Conservation (phyloP, 177 flowering plant genomes). For the Vitis hybrid region DNA sequence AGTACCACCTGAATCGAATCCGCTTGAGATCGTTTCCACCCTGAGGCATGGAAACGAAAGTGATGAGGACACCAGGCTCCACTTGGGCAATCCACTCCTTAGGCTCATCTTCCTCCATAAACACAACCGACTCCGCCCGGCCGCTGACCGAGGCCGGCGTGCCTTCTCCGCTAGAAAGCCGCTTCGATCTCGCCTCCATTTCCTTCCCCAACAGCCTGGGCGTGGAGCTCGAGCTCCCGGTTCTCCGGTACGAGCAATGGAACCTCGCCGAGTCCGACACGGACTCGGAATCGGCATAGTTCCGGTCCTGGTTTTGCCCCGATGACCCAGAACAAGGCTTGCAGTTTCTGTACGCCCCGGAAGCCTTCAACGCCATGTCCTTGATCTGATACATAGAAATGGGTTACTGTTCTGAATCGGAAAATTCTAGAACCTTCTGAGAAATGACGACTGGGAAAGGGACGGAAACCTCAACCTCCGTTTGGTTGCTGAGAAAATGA, state of each 20-base stretch:
- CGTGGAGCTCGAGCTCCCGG: constrained; percentile 70
- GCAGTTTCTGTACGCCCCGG: constrained; percentile 86
- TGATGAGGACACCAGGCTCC: constrained; percentile 96
- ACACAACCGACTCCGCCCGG: constrained; percentile 56
- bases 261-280: constrained; percentile 68
- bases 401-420: background rate
- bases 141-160: constrained; percentile 82
- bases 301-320: constrained; percentile 30
- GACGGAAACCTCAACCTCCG: background rate
- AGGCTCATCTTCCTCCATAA: constrained; percentile 84
- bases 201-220: constrained; percentile 78
- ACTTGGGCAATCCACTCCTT: constrained; percentile 99
- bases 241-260: constrained; percentile 56
- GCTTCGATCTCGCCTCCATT: constrained; percentile 64
- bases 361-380: constrained; percentile 93
- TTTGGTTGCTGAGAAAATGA: background rate
- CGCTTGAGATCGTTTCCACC: constrained; percentile 94
- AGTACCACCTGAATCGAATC: constrained; percentile 84
- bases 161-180: constrained; percentile 78
- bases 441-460: background rate
- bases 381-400: constrained; percentile 59
- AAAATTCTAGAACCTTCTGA: background rate
- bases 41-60: constrained; percentile 79
- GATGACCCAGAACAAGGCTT: constrained; percentile 81
- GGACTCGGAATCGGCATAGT: constrained; percentile 61